phyloP scores from a whole-genome alignment of 768 basidiomycete genomes.

The Lactarius sp. region DNA sequence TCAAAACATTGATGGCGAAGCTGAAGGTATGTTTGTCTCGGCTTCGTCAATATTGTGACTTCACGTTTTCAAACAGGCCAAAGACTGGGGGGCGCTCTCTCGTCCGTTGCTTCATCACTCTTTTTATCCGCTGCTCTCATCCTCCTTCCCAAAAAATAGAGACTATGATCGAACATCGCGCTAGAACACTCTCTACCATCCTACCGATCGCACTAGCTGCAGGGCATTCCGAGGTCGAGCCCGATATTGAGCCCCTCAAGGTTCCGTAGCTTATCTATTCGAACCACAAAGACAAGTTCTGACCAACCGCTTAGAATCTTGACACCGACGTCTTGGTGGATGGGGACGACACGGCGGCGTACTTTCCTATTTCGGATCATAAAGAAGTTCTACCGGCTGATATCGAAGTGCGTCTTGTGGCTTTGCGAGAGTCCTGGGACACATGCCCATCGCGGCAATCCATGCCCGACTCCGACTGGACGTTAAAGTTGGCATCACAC shows the following conservation, averaged over 20 bases:
- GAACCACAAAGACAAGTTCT: background rate
- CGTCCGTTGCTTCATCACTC: conserved; percentile 37
- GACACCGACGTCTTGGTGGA: conserved; percentile 45
- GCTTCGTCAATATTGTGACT: background rate
- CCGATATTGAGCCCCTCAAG: conserved; percentile 47
- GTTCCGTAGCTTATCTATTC: conserved; percentile 29
- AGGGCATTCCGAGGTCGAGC: conserved; percentile 44
- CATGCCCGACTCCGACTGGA: conserved; percentile 41
- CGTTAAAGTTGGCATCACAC: conserved; percentile 34
- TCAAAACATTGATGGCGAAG: conserved; percentile 66
- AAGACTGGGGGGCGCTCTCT: conserved; percentile 61
- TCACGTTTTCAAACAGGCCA: conserved; percentile 38
- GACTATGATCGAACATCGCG: conserved; percentile 45
- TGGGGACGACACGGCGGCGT: conserved; percentile 34
- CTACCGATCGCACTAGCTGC: conserved; percentile 46
- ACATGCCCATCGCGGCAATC: conserved; percentile 33
- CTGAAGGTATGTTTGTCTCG: conserved; percentile 42
- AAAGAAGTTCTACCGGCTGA: conserved; percentile 22
- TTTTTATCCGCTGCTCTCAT: background rate
- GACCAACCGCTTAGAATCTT: conserved; percentile 38
- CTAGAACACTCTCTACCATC: conserved; percentile 33
- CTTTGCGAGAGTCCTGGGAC: conserved; percentile 32
- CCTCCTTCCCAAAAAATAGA: conserved; percentile 31
- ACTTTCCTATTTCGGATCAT: conserved; percentile 34
- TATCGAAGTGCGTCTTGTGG: conserved; percentile 30